Percentiles rank a stretch among this genome's conserved stretches.
These are phyloP conservation scores for Thermothielavioides terrestris DNA, from an alignment of 495 filamentous ascomycete genomes.

Conservation along the genomic window DNA sequence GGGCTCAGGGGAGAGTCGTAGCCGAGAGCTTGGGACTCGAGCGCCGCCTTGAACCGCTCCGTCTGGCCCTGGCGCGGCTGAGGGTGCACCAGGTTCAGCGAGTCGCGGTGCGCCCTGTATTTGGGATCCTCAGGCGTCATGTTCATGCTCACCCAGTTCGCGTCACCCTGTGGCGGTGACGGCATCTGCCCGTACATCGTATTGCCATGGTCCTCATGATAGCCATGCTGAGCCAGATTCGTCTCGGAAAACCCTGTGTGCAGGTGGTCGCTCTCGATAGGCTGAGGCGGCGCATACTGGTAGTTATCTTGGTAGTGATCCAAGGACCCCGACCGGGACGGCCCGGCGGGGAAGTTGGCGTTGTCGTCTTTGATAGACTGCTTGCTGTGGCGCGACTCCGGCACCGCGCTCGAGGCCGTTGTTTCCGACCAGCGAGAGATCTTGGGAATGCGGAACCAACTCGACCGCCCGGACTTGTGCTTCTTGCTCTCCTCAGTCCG, in stretches of 20 bases:
- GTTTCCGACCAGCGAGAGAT: conserved; percentile 97
- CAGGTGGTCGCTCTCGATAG: conserved; percentile 51
- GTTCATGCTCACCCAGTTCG: conserved; percentile 26
- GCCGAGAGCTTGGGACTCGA: conserved; percentile 70
- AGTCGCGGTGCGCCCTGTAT: conserved; percentile 84
- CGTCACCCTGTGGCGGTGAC: conserved; percentile 21
- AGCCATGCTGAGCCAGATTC: conserved; percentile 22
- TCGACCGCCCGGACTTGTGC: conserved; percentile 56
- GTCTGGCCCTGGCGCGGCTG: conserved; percentile 80
- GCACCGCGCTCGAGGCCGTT: conserved; percentile 59
- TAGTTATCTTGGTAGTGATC: conserved; percentile 54
- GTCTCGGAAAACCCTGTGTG: conserved; percentile 56
- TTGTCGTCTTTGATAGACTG: conserved; percentile 39
- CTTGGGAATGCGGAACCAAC: conserved; percentile 86
- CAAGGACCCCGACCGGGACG: conserved; percentile 64
- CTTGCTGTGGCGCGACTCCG: conserved; percentile 44
- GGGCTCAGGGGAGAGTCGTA: conserved; percentile 60
- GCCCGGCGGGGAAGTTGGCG: conserved; percentile 22
- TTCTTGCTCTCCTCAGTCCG: conserved; percentile 74
- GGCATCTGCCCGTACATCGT: conserved; percentile 20
- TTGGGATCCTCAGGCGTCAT: conserved; percentile 73
- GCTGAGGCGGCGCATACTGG: conserved; percentile 55
- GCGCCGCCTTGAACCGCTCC: conserved; percentile 66
- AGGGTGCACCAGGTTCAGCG: conserved; percentile 79
- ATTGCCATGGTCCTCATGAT: conserved; percentile 10